These are phyloP conservation scores for Cordyceps pruinosa DNA, from an alignment of 2,329 filamentous ascomycete species.

Conservation along the genomic window DNA sequence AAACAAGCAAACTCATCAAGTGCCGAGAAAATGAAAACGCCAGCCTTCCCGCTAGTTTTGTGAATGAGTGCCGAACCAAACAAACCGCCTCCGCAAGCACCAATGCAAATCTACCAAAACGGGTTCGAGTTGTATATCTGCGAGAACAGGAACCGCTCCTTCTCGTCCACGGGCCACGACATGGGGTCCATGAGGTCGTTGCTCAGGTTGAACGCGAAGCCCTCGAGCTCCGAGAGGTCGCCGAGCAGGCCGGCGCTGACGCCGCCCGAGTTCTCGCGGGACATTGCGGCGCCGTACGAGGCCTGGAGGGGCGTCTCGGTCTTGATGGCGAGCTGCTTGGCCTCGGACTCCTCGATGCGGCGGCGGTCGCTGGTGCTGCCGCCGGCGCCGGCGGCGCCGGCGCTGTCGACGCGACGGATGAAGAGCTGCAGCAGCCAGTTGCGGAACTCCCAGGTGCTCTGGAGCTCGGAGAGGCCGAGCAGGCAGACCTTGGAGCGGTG, in stretches of 20 bases:
- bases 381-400: too few relatives aligned
- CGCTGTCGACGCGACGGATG: slow-evolving; percentile 38
- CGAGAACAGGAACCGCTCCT: slow-evolving; percentile 17
- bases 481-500: slow-evolving; percentile 42
- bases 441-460: slow-evolving; percentile 42
- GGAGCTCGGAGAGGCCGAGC: slow-evolving; percentile 39
- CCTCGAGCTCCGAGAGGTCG: neutral
- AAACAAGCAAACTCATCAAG: too few relatives aligned
- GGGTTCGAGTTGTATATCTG: slow-evolving; percentile 47
- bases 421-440: slow-evolving; percentile 43
- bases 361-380: too few relatives aligned
- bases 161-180: slow-evolving; percentile 16
- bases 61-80: neutral
- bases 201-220: slow-evolving; percentile 2
- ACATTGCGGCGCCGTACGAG: slow-evolving; percentile 7
- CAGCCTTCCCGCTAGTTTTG: neutral
- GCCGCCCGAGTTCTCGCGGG: neutral
- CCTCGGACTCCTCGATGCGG: neutral
- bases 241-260: neutral
- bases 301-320: slow-evolving; percentile 3
- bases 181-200: slow-evolving; percentile 10
- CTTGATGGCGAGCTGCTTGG: neutral
- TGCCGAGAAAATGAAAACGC: too few relatives aligned
- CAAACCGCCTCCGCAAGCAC: too few relatives aligned
- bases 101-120: slow-evolving; percentile 58